These are phyloP conservation scores for Dactylellina sp. DNA, from an alignment of 2,329 filamentous ascomycete species.

Conservation along the genomic window DNA sequence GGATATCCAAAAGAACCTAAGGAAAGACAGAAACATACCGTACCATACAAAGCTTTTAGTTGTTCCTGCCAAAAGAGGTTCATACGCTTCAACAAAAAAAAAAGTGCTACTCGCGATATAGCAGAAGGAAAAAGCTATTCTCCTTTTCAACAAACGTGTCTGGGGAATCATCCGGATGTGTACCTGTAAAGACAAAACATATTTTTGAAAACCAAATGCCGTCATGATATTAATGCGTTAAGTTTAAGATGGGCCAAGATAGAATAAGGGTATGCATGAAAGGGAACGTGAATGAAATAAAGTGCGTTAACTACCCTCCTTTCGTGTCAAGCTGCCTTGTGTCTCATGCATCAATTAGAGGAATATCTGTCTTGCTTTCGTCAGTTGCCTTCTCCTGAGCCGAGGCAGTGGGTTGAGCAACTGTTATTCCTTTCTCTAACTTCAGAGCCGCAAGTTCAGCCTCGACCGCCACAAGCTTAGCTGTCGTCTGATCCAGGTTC, in stretches of 20 bases:
- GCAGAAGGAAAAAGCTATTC: not conserved
- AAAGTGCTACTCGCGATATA: slow-evolving; percentile 19
- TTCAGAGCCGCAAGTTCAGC: slow-evolving; percentile 49
- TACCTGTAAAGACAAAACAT: slow-evolving; percentile 19
- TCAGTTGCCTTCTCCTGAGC: slow-evolving; percentile 11
- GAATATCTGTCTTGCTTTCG: slow-evolving; percentile 15
- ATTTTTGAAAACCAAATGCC: slow-evolving; percentile 27
- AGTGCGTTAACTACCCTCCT: slow-evolving; percentile 24
- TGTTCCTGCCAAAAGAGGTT: slow-evolving; percentile 33
- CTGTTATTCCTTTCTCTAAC: slow-evolving; percentile 33
- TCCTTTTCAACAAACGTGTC: slow-evolving; percentile 23
- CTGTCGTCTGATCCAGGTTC: slow-evolving; percentile 75
- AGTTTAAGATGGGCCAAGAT: slow-evolving; percentile 3
- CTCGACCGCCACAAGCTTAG: slow-evolving; percentile 74
- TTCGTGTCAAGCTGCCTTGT: slow-evolving; percentile 12
- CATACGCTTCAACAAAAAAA: slow-evolving; percentile 10
- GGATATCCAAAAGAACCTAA: slow-evolving; percentile 6
- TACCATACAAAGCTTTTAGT: slow-evolving; percentile 54
- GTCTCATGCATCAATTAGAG: slow-evolving; percentile 22
- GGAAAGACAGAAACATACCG: slow-evolving; percentile 7
- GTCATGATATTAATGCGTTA: slow-evolving; percentile 43
- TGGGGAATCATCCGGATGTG: slow-evolving; percentile 38
- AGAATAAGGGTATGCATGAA: slow-evolving; percentile 21
- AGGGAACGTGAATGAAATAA: slow-evolving; percentile 21
- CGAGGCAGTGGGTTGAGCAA: slow-evolving; percentile 33